Base-by-base conservation (phyloP, 768 basidiomycete species). In the Cantharellus cinnabarinus region DNA sequence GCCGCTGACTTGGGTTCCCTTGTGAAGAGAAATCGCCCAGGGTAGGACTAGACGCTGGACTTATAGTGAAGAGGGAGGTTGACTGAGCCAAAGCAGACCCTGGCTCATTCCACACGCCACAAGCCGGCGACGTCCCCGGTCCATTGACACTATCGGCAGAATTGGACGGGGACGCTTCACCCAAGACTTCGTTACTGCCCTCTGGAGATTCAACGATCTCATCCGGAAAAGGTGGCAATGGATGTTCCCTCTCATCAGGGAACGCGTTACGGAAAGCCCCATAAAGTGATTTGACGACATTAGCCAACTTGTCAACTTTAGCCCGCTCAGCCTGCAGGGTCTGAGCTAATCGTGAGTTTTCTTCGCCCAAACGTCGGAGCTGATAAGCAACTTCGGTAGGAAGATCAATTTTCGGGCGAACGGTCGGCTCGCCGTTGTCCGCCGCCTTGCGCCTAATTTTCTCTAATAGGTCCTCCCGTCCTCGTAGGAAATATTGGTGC, bases 371-470 rank as follows among this genome's bases (percentile, higher is more conserved):
- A 4, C 79, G 76, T 10, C 71, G 71, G 4, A 89, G 74, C 65
- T 84, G 83, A 1, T 78, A 76, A 3, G 70, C 71, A 57, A 85
- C 83, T 74, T 89, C 86, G 3, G 85, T 83, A 2, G 86, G 86
- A 39, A 88, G 75, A 69, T 88, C 85, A 42, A 87, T 79, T 37
- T 85, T 79, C 56, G 39, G 80, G 66, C 79, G 79, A 58, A 79
- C 69, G 5, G 75, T 77, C 3, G 82, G 82, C 70, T 87, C 29
- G 41, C 3, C 85, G 0, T 84, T 84, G 64, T 89, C 85, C 14
- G 88, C 71, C 0, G 85, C 83, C 71, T 89, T 89, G 60, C 88
- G 79, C 69, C 85, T 88, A 67, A 90, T 90, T 65, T 83, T 83
- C 65, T 89, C 85, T 5, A 89, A 74, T 50, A 89, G 73, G 67